Conservation (phyloP, 2,329 filamentous ascomycete genomes). For the Clonostachys byssicola region DNA sequence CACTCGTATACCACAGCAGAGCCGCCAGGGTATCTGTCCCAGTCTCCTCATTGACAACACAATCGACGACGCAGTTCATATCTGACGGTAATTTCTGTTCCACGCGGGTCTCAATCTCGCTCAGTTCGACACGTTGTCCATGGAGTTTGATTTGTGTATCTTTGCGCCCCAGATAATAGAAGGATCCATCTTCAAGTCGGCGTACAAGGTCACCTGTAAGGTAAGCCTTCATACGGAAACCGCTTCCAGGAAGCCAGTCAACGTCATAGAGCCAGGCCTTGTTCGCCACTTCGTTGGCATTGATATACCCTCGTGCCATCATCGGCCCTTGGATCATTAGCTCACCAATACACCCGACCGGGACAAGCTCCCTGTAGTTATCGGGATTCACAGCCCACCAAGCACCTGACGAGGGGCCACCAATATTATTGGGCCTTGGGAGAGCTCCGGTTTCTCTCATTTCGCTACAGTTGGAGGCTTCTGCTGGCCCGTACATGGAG, state of each 20-base stretch:
- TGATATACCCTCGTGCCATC: constrained; percentile 30
- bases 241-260: background rate
- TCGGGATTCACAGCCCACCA: constrained; percentile 11
- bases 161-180: constrained; percentile 42
- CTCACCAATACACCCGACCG: constrained; percentile 18
- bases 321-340: constrained; percentile 25
- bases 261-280: constrained; percentile 14
- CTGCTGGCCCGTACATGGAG: constrained; percentile 1
- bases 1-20: background rate
- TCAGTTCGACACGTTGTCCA: constrained; percentile 47
- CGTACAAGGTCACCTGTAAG: constrained; percentile 38
- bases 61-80: background rate
- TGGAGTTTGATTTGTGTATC: constrained; percentile 52
- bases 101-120: constrained; percentile 8
- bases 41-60: background rate
- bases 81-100: background rate
- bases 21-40: background rate
- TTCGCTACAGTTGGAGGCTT: background rate
- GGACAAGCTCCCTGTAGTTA: constrained; percentile 9
- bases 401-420: constrained; percentile 1
- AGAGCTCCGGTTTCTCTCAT: background rate
- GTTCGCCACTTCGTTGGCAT: constrained; percentile 13
- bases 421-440: constrained; percentile 1
- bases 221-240: constrained; percentile 20
- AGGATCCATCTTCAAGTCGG: constrained; percentile 18